Evolutionary conservation across 768 basidiomycete species (phyloP), one percentile per base, ranked within the genome.

Genomic region (Boletus barrowsii): DNA sequence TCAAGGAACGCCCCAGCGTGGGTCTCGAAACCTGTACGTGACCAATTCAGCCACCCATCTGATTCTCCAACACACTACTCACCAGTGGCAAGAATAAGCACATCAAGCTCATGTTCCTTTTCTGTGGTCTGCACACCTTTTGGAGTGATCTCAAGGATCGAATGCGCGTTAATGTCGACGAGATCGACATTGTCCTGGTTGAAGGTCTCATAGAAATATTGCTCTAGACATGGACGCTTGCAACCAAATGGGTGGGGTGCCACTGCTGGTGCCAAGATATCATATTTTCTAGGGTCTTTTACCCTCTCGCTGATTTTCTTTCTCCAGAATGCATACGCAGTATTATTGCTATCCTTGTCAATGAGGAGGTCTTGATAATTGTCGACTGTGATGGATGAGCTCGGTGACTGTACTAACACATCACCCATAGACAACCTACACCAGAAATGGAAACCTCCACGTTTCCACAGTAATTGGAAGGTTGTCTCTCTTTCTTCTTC

Each of bases 171-270:
- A 3, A 57, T 20, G n/a, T 59, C 55, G 8, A 54, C 39, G 7
- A 54, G 8, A 6, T 57, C 56, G 2, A 60, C 52, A 10, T 60
- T 60, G 41, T 42, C 51, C 24, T 57, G 55, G 4, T 53, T 49
- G 18, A 52, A 46, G 22, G 49, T 30, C 22, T 59, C 58, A n/a
- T 56, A 59, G 32, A 41, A 56, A n/a, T 30, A n/a, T 47, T 57
- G 46, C 18, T 60, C 56, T 4, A 18, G 56, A 8, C 22, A 47
- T n/a, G 45, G 53, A 14, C 53, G 50, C 30, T 47, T 58, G 40
- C 50, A 45, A 4, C 50, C 59, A 26, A 57, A 43, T 8, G 59
- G 59, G n/a, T 58, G 56, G 6, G 56, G 56, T 9, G 56, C 24
- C 3, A 42, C 22, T 3, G 11, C 2, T 0, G 53, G 57, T 11